Conservation (phyloP, 164 flowering plant species). For the Vitis rupestris region DNA sequence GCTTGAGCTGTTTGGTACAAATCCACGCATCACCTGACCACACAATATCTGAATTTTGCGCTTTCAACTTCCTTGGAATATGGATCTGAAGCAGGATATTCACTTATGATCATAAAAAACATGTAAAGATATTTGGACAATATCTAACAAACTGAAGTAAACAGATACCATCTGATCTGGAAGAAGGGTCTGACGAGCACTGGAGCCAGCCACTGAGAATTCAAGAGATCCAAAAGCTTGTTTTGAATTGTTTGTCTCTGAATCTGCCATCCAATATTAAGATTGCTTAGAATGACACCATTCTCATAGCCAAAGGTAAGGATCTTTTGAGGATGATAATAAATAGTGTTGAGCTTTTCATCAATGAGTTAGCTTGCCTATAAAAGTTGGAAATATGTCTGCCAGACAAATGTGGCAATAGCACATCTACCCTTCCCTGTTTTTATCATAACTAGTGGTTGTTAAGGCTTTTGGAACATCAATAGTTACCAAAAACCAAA, state of each 20-base stretch:
- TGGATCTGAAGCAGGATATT: conserved; percentile 7
- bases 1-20: conserved; percentile 33
- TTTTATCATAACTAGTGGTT: not conserved
- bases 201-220: not conserved
- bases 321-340: not conserved
- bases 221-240: conserved; percentile 17
- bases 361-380: not conserved
- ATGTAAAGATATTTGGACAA: not conserved
- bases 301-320: not conserved
- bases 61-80: conserved; percentile 30
- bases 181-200: conserved; percentile 6
- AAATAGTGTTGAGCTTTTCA: not conserved
- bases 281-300: not conserved
- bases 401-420: not conserved
- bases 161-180: conserved; percentile 28
- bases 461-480: not conserved
- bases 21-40: conserved; percentile 34
- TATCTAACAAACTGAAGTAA: not conserved
- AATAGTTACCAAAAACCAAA: not conserved
- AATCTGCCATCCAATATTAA: conserved; percentile 16
- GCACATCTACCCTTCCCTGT: not conserved
- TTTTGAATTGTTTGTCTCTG: conserved; percentile 10
- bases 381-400: not conserved
- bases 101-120: not conserved
- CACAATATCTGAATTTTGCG: conserved; percentile 16